Evolutionary conservation across 2,329 filamentous ascomycete genomes (phyloP), one percentile per base, ranked within the genome.

Genomic region (Parastagonospora nodorum): DNA sequence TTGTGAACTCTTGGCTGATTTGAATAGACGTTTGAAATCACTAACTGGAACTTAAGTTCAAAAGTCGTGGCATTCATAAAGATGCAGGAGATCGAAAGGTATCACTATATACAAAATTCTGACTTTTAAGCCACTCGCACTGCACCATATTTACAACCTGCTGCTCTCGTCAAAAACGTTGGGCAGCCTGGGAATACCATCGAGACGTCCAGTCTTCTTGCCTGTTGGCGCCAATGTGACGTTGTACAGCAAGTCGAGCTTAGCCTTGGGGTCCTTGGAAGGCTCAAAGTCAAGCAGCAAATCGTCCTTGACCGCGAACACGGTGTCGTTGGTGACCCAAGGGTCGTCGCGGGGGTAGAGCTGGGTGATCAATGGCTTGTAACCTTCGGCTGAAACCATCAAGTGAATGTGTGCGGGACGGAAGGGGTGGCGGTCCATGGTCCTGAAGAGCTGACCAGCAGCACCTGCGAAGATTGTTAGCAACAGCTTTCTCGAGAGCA

Each of bases 291-390:
- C 78, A 39, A 84, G 79, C 43, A 84, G 77, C 35, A 84, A 73
- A 50, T 84, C 82, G 51, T 84, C 80, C 76, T 85, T 85, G 72
- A 85, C 83, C 9, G 82, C 82, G 60, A 84, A 85, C 47, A 85
- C 82, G 41, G 82, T 82, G 73, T 85, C 83, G 58, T 80, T 84
- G 53, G 74, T 72, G 32, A 84, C 76, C 67, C 81, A 82, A 14
- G 78, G 80, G 74, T 85, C 83, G 63, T 84, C 81, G 50, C 77
- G 78, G 60, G 82, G 82, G 72, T 83, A 85, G 64, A 84, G 76
- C 72, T 84, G 81, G 48, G 80, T 83, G 66, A 81, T 81, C 51
- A 84, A 74, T 35, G 79, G 79, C 72, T 80, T 81, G 74, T 82
- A 84, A 61, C 79, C 75, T 55, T 80, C 78, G 63, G 81, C 79